phyloP scores from a whole-genome alignment of 768 basidiomycete genomes.

The Candolleomyces eurysporus region DNA sequence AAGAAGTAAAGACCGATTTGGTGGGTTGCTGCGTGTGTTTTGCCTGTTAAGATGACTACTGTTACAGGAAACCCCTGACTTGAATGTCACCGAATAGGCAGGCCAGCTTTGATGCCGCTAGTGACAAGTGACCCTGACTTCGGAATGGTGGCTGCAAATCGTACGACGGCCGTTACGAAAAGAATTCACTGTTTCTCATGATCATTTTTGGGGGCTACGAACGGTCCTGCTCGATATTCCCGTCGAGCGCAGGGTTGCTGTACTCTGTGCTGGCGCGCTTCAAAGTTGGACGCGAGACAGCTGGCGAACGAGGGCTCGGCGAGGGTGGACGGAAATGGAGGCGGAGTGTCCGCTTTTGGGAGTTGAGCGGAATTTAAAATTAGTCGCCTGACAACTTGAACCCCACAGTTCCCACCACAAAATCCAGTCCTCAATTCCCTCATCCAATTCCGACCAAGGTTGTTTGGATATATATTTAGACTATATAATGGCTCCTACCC shows the following conservation, averaged over 20 bases:
- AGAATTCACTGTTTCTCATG: neutral
- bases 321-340: neutral
- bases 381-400: neutral
- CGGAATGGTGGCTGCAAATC: neutral
- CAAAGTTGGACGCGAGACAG: neutral
- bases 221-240: neutral
- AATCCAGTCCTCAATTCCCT: neutral
- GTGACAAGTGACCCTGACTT: neutral
- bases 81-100: neutral
- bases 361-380: neutral
- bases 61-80: neutral
- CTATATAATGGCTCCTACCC: slow-evolving; percentile 2
- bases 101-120: neutral
- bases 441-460: neutral
- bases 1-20: neutral
- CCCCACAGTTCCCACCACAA: slow-evolving; percentile 27
- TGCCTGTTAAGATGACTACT: neutral
- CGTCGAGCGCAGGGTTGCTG: neutral
- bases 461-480: slow-evolving; percentile 16
- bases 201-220: slow-evolving; percentile 1
- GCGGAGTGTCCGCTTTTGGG: neutral
- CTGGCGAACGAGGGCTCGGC: neutral
- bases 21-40: neutral
- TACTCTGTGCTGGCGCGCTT: neutral
- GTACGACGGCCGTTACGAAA: slow-evolving; percentile 4